Evolutionary conservation across 2,329 filamentous ascomycete genomes (phyloP).

Genomic region (Coniochaeta pulveracea): DNA sequence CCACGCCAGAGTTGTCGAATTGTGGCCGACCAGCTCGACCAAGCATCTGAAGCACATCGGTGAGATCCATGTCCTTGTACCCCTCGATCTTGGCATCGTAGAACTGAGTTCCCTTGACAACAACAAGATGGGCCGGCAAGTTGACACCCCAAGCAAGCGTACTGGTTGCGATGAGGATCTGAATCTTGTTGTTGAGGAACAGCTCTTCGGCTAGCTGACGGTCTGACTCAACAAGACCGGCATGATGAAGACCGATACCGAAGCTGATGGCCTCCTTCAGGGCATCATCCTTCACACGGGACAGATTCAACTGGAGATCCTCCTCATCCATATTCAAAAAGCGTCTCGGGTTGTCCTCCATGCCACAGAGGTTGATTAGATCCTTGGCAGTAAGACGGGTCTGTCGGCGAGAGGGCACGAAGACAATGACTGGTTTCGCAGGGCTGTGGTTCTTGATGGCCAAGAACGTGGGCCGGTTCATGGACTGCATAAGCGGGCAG

Average conservation of each 20-base stretch:
- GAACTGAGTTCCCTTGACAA: slow-evolving; percentile 96
- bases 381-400: slow-evolving; percentile 93
- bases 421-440: slow-evolving; percentile 94
- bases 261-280: slow-evolving; percentile 92
- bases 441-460: slow-evolving; percentile 96
- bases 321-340: slow-evolving; percentile 95
- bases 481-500: slow-evolving; percentile 96
- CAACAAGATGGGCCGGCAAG: slow-evolving; percentile 87
- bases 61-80: slow-evolving; percentile 98
- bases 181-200: slow-evolving; percentile 95
- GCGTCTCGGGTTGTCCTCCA: slow-evolving; percentile 93
- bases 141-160: slow-evolving; percentile 98
- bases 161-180: slow-evolving; percentile 89
- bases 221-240: slow-evolving; percentile 90
- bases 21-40: slow-evolving; percentile 91
- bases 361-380: slow-evolving; percentile 91
- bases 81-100: slow-evolving; percentile 97
- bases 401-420: slow-evolving; percentile 89
- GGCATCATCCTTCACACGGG: slow-evolving; percentile 84
- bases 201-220: slow-evolving; percentile 85
- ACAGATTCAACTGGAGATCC: slow-evolving; percentile 78
- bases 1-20: slow-evolving; percentile 92
- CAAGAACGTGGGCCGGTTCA: slow-evolving; percentile 94
- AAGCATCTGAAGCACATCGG: slow-evolving; percentile 95
- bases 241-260: slow-evolving; percentile 93